phyloP scores from a whole-genome alignment of 2,329 filamentous ascomycete species.

The Lasiodiplodia sp. region DNA sequence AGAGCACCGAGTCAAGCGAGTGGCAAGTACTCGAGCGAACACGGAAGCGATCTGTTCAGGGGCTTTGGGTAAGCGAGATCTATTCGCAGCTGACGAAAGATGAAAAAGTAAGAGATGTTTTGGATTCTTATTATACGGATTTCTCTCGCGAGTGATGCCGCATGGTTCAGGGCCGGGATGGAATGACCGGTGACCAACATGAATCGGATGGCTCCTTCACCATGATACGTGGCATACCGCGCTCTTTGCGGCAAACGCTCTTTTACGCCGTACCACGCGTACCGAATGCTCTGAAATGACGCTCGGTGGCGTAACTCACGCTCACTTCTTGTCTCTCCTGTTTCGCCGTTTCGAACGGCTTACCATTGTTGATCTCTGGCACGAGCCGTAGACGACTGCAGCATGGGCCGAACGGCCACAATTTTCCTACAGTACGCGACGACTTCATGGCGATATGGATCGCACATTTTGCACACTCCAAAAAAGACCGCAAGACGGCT shows the following conservation, averaged over 20 bases:
- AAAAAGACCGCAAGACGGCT: not conserved
- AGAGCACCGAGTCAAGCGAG: conserved; percentile 22
- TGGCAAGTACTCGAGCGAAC: conserved; percentile 24
- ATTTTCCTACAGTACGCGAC: not conserved
- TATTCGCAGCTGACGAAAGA: conserved; percentile 1
- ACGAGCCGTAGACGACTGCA: not conserved
- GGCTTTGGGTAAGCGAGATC: conserved; percentile 21
- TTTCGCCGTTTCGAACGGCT: not conserved
- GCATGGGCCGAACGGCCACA: not conserved
- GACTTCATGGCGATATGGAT: not conserved
- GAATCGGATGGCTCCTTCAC: conserved; percentile 6
- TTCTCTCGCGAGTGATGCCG: not conserved
- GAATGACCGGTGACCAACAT: not conserved
- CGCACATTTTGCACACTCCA: not conserved
- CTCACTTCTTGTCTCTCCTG: not conserved
- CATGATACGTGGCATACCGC: not conserved
- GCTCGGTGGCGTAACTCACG: not conserved
- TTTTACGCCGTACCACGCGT: conserved; percentile 1
- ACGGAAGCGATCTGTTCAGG: conserved; percentile 26
- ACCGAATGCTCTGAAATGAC: conserved; percentile 5
- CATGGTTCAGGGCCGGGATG: not conserved
- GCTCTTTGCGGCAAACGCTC: conserved; percentile 13
- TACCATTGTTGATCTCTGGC: conserved; percentile 15
- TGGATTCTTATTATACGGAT: conserved; percentile 17
- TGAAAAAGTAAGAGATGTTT: conserved; percentile 15